A percentile compares a stretch with the other conserved stretches of the same genome.
Evolutionary conservation across 2,329 filamentous ascomycete species (phyloP).

Genomic region (Colletotrichum destructivum): DNA sequence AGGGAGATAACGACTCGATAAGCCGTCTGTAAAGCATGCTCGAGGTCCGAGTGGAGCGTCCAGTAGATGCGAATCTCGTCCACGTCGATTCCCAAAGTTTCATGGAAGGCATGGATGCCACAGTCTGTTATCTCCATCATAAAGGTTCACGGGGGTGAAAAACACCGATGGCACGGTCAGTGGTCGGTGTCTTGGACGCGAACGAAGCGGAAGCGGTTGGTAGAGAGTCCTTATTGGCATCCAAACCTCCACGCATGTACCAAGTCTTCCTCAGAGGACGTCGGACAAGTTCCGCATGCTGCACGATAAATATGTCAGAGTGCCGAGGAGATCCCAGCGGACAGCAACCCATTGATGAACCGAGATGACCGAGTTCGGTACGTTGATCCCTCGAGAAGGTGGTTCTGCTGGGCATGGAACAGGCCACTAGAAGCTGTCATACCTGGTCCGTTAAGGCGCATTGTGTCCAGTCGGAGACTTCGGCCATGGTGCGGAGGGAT

Average conservation of each 20-base stretch:
- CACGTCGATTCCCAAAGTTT: conserved; percentile 56
- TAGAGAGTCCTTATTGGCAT: neutral
- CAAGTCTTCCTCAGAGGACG: neutral
- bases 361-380: conserved; percentile 31
- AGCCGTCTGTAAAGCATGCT: conserved; percentile 50
- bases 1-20: conserved; percentile 46
- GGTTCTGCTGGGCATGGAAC: neutral
- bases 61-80: conserved; percentile 55
- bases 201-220: neutral
- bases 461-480: conserved; percentile 2
- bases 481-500: neutral
- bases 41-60: conserved; percentile 49
- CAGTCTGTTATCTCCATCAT: conserved; percentile 50
- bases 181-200: neutral
- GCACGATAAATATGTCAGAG: neutral
- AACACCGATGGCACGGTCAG: too few species aligned
- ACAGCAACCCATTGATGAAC: conserved; percentile 8
- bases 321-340: neutral
- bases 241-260: too few species aligned
- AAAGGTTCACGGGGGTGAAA: neutral
- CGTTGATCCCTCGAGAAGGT: conserved; percentile 25
- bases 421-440: neutral
- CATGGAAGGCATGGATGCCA: conserved; percentile 57
- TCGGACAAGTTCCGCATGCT: conserved; percentile 6
- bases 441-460: neutral